A percentile compares a stretch with the other conserved stretches of the same genome.
These are phyloP conservation scores for Sambucus nigra DNA, from an alignment of 129 eudicot species.

Conservation along the genomic window DNA sequence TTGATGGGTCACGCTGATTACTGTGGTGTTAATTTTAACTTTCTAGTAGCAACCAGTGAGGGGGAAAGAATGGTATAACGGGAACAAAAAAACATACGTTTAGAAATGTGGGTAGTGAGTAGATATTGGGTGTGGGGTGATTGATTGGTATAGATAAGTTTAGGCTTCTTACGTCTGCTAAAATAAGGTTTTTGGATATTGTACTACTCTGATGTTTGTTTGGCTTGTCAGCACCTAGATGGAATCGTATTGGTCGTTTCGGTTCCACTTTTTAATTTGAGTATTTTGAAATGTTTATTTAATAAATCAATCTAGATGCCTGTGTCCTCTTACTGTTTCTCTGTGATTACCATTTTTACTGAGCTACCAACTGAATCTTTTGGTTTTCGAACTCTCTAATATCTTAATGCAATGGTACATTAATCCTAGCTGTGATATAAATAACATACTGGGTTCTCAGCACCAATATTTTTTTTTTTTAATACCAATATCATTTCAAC, in stretches of 20 bases:
- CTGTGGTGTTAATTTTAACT: background rate
- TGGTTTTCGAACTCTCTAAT: too few species aligned
- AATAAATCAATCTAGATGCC: conserved; percentile 2
- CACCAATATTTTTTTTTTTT: too few species aligned
- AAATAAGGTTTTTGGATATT: conserved; percentile 20
- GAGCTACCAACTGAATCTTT: background rate
- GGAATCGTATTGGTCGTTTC: conserved; percentile 8
- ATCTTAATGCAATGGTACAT: too few species aligned
- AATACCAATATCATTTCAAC: too few species aligned
- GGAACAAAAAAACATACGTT: background rate
- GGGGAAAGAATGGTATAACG: conserved; percentile 7
- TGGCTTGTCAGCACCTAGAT: conserved; percentile 9
- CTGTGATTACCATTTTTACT: too few species aligned
- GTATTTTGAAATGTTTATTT: conserved; percentile 1
- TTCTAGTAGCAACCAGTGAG: conserved; percentile 7
- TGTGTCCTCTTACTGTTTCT: background rate
- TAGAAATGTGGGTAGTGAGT: conserved; percentile 5
- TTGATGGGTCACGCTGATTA: conserved; percentile 21
- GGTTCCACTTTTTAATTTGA: conserved; percentile 5
- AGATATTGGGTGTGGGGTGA: conserved; percentile 6
- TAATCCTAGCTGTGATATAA: too few species aligned
- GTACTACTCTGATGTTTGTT: background rate
- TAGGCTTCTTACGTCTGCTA: conserved; percentile 15
- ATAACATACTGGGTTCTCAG: too few species aligned
- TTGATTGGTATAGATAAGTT: conserved; percentile 14